Conservation (phyloP, 176 grass and related monocot species). For the Elymus sibiricus region DNA sequence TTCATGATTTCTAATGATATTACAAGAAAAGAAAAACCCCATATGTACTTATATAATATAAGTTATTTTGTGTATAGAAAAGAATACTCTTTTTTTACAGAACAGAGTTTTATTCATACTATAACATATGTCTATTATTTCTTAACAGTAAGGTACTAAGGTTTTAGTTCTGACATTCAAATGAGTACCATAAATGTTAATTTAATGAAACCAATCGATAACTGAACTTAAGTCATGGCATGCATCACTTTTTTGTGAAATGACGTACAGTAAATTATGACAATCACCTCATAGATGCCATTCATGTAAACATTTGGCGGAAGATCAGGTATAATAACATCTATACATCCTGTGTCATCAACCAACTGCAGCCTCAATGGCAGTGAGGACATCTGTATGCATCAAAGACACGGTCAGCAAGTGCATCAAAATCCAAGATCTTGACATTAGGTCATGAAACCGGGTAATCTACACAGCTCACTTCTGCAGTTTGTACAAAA, state of each 20-base stretch:
- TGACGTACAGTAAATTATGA: not conserved
- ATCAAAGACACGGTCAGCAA: constrained; percentile 30
- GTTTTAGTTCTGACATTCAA: constrained; percentile 5
- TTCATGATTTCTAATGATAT: not conserved
- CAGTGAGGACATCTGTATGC: constrained; percentile 55
- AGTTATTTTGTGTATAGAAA: not conserved
- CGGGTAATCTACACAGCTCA: not conserved
- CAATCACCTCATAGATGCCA: constrained; percentile 72
- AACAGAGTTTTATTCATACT: not conserved
- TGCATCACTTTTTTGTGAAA: constrained; percentile 11
- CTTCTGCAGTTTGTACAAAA: not conserved
- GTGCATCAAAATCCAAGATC: not conserved
- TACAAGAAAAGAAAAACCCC: not conserved
- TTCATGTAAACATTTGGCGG: constrained; percentile 37
- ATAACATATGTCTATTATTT: constrained; percentile 6
- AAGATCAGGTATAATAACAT: constrained; percentile 76
- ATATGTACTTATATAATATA: not conserved
- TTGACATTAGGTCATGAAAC: constrained; percentile 14
- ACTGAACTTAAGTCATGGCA: constrained; percentile 1
- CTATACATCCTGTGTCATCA: constrained; percentile 78
- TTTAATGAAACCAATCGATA: not conserved
- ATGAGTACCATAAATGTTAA: not conserved
- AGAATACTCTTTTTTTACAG: not conserved
- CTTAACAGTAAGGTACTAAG: not conserved
- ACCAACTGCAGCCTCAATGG: constrained; percentile 74